Percentiles rank a stretch among this genome's conserved stretches.
These are phyloP conservation scores for Colletotrichum cereale DNA, from an alignment of 2,329 filamentous ascomycete species.

Conservation along the genomic window DNA sequence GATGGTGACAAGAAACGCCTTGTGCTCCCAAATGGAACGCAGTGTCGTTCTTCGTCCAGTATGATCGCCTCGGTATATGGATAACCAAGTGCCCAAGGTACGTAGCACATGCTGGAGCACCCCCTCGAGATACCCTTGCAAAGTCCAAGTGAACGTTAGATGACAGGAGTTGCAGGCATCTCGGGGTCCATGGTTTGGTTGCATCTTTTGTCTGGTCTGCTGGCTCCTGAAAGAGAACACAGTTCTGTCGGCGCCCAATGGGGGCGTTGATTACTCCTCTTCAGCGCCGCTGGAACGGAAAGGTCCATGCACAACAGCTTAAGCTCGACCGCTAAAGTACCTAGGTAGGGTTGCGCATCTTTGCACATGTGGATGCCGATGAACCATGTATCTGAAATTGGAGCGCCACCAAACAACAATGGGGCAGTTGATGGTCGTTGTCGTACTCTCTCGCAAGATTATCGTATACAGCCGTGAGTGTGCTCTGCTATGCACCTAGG, in stretches of 20 bases:
- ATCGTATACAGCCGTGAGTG: background rate
- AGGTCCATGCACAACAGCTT: slow-evolving; percentile 15
- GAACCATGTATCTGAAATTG: background rate
- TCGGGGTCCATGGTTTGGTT: slow-evolving; percentile 4
- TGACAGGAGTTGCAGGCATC: slow-evolving; percentile 25
- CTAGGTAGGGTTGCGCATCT: background rate
- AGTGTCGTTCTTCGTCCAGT: slow-evolving; percentile 10
- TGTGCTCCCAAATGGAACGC: slow-evolving; percentile 17
- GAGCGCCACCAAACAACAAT: background rate
- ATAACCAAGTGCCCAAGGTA: background rate
- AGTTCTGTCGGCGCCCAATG: background rate
- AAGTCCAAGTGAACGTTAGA: background rate
- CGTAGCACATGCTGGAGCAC: background rate
- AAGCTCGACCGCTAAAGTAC: slow-evolving; percentile 32
- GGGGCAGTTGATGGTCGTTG: background rate
- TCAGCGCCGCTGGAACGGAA: background rate
- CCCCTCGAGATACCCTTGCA: background rate
- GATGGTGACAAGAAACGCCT: background rate
- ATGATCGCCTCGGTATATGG: slow-evolving; percentile 8
- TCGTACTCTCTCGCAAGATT: background rate
- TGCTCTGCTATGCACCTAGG: background rate
- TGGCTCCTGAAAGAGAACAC: background rate
- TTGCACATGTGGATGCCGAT: background rate
- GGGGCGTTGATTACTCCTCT: background rate
- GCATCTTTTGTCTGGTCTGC: background rate